Base-by-base conservation (phyloP, 768 basidiomycete genomes). In the Russula emetica region DNA sequence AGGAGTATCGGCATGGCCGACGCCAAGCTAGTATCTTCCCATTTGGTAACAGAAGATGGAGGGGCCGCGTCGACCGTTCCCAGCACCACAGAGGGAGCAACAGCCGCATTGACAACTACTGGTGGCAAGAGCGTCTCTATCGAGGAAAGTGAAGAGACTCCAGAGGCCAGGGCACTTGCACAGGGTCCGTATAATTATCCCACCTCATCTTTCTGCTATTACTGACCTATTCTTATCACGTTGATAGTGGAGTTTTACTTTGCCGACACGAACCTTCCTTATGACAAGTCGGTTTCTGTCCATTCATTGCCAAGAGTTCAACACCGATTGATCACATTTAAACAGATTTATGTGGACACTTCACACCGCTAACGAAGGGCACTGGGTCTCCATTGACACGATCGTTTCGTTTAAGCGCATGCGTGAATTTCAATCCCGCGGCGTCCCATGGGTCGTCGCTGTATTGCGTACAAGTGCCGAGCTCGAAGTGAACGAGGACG, bases 331-430 rank as follows among this genome's bases (percentile, higher is more conserved):
- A 61, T 26, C 38, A 54, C 32, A n/a, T 34, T 52, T 18, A 20
- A 64, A n/a, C 28, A 94, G 92, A 77, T 97, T 94, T 80, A 93
- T 97, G 90, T 98, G 94, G 93, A 85, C 89, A 3, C 77, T 95
- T 53, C 86, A 96, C 73, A 84, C 85, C 28, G 86, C 88, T 66
- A 87, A 86, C 67, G 78, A 83, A 1, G 87, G 91, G 47, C 92
- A 97, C 70, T 98, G 94, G 94, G 84, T 98, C 6, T 86, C 94
- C 1, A 82, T 98, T 72, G 77, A 86, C 59, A 92, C 88, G 2
- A 84, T 98, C 61, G 82, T 89, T 7, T 94, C 92, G 8, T 98
- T 98, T 85, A 95, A 95, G 75, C 90, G 94, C 65, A 98, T 98
- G 95, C 80, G 83, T 45, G 88, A 90, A 32, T 90, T 82, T 71